Percentiles rank a stretch among this genome's conserved stretches.
Evolutionary conservation across 768 basidiomycete genomes (phyloP).

Genomic region (Xanthoconium purpureum): DNA sequence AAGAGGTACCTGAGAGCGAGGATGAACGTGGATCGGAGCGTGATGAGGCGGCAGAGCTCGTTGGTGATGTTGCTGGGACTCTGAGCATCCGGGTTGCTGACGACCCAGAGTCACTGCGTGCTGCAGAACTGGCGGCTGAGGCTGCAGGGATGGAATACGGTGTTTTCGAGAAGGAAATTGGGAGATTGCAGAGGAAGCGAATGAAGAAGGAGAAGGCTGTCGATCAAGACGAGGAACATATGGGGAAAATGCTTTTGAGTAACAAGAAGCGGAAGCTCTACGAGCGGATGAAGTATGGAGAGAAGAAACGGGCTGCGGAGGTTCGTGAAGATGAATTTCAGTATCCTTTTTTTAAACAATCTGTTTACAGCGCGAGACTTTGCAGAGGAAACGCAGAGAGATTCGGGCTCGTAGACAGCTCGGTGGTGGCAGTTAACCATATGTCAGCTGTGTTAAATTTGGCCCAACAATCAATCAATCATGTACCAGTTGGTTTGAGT

Average conservation of each 20-base stretch:
- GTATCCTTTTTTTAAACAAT: conserved; percentile 12
- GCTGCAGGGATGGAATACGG: conserved; percentile 78
- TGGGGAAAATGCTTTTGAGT: conserved; percentile 98
- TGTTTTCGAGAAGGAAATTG: conserved; percentile 73
- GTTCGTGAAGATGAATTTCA: conserved; percentile 42
- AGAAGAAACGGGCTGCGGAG: conserved; percentile 75
- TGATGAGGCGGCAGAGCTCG: conserved; percentile 26
- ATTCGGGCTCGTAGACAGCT: conserved; percentile 41
- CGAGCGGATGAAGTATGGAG: conserved; percentile 87
- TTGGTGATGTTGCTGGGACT: conserved; percentile 26
- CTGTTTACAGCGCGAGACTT: conserved; percentile 48
- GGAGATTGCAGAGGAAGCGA: conserved; percentile 50
- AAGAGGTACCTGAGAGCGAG: conserved; percentile 30
- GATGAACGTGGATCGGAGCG: conserved; percentile 24
- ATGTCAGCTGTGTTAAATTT: too few relatives aligned
- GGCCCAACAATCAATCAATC: too few relatives aligned
- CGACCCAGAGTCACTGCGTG: conserved; percentile 70
- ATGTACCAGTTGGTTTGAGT: not conserved
- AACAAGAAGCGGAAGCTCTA: conserved; percentile 92
- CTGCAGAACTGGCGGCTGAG: conserved; percentile 92
- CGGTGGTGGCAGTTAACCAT: not conserved
- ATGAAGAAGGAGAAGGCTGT: conserved; percentile 34
- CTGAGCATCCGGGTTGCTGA: conserved; percentile 35
- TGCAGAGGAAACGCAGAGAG: conserved; percentile 57
- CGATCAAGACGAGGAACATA: conserved; percentile 61